Evolutionary conservation across 192 early-diverging fungal species (phyloP).

Genomic region (Coemansia sp.): DNA sequence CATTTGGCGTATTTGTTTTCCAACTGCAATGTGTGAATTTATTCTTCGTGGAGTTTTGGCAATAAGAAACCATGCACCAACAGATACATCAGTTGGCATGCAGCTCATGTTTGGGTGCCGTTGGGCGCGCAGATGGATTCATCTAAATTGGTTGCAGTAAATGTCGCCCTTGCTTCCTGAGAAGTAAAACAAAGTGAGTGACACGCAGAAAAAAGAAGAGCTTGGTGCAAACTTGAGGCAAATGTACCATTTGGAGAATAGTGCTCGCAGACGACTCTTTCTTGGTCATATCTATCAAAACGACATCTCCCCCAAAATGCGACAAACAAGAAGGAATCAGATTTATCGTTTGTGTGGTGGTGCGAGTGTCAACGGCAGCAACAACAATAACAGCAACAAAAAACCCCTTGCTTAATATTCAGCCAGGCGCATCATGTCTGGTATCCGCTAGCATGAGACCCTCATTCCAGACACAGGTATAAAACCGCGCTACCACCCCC

Average conservation of each 20-base stretch:
- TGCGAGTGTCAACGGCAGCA: too few relatives aligned
- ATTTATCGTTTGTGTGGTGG: not conserved
- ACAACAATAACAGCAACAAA: not conserved
- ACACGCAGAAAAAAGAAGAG: not conserved
- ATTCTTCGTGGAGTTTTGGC: not conserved
- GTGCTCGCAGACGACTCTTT: not conserved
- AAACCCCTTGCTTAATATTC: not conserved
- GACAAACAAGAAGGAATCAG: not conserved
- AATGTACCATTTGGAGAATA: not conserved
- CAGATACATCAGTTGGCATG: not conserved
- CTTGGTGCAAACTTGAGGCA: not conserved
- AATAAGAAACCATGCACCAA: not conserved
- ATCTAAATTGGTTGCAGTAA: not conserved
- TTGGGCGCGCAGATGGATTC: not conserved
- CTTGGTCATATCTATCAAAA: not conserved
- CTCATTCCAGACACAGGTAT: not conserved
- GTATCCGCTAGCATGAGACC: not conserved
- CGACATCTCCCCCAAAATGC: not conserved
- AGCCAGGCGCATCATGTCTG: not conserved
- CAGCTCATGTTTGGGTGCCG: not conserved
- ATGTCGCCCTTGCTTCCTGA: not conserved
- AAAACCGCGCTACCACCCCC: not conserved
- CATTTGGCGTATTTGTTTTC: too few relatives aligned
- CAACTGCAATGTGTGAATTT: too few relatives aligned
- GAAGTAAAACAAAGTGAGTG: not conserved